Percentiles rank a stretch among this genome's conserved stretches.
Conservation (phyloP, 1,284 basidiomycete species). For the Marasmius sp. region DNA sequence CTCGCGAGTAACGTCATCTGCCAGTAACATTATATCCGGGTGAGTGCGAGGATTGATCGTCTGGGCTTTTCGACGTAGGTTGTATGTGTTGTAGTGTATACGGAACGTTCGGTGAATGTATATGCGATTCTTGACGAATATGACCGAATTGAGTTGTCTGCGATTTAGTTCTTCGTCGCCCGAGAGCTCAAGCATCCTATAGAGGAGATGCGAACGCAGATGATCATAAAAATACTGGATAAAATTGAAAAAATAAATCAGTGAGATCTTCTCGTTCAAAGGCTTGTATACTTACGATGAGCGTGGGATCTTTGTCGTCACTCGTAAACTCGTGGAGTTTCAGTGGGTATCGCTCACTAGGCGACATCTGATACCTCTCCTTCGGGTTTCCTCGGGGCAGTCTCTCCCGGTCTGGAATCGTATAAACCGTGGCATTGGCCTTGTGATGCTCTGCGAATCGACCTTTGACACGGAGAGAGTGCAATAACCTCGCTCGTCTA, state of each 20-base stretch:
- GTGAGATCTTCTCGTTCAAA: background rate
- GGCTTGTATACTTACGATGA: background rate
- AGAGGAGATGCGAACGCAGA: background rate
- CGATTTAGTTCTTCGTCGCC: background rate
- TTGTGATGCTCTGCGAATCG: background rate
- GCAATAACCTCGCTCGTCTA: background rate
- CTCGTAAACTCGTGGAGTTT: background rate
- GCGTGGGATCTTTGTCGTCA: background rate
- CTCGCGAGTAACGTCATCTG: background rate
- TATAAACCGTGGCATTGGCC: background rate
- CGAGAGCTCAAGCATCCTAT: background rate
- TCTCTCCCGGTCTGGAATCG: background rate
- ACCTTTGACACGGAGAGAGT: background rate
- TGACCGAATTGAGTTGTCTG: conserved; percentile 1
- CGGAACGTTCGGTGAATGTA: conserved; percentile 16
- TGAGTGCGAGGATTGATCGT: conserved; percentile 1
- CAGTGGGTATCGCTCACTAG: background rate
- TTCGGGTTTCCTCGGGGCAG: background rate
- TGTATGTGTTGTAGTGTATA: conserved; percentile 23
- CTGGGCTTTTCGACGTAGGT: conserved; percentile 10
- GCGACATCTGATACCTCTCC: background rate
- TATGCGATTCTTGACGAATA: conserved; percentile 10
- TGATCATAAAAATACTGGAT: background rate
- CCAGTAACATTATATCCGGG: conserved; percentile 1
- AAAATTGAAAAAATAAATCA: background rate